phyloP scores from a whole-genome alignment of 164 flowering plant species.

The Vitis rotundifolia region DNA sequence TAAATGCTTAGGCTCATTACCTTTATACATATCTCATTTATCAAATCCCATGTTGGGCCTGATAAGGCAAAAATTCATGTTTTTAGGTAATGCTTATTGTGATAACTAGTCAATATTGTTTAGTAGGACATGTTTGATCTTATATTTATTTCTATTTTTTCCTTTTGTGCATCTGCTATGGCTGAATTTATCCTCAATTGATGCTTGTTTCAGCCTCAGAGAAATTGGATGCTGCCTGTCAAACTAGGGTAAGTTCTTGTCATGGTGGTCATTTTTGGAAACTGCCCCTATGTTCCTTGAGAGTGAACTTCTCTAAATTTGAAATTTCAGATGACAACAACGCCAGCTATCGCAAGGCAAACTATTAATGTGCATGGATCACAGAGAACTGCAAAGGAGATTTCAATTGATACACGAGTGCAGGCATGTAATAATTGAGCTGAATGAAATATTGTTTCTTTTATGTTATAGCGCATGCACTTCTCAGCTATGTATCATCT shows the following conservation, averaged over 20 bases:
- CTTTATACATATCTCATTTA: no score
- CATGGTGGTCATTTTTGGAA: neutral
- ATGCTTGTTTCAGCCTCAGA: slow-evolving; percentile 25
- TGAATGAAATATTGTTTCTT: neutral
- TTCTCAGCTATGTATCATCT: neutral
- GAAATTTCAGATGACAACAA: slow-evolving; percentile 17
- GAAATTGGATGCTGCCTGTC: slow-evolving; percentile 14
- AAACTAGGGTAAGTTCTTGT: slow-evolving; percentile 20
- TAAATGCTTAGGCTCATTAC: neutral
- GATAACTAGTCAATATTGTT: no score
- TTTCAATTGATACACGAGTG: slow-evolving; percentile 5
- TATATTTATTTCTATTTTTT: neutral
- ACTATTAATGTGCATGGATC: neutral
- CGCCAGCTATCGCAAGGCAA: slow-evolving; percentile 15
- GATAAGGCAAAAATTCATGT: no score
- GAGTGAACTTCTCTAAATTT: neutral
- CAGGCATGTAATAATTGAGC: slow-evolving; percentile 13
- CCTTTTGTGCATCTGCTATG: neutral
- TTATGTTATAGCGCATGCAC: neutral
- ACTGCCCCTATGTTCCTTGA: neutral
- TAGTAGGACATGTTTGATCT: neutral
- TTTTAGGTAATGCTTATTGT: no score
- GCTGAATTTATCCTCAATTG: neutral
- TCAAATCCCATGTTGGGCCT: neutral
- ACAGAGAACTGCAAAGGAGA: slow-evolving; percentile 11